Percentiles rank a stretch among this genome's conserved stretches.
Conservation (phyloP, 306 rosid species). For the Sophora flavescens region DNA sequence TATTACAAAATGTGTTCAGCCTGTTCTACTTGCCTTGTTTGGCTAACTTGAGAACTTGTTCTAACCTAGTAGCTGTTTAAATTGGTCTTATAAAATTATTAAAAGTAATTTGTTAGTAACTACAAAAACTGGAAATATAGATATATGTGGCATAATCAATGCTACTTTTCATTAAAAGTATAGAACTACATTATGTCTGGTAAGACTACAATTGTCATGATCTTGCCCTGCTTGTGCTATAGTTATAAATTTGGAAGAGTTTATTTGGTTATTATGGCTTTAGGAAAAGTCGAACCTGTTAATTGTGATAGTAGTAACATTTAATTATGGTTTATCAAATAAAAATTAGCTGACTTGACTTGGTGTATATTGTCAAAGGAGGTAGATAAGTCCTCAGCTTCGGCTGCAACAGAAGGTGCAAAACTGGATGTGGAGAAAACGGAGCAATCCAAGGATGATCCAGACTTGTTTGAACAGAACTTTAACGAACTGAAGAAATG, state of each 20-base stretch:
- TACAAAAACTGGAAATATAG: conserved; percentile 30
- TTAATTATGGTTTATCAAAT: conserved; percentile 32
- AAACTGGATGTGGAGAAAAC: conserved; percentile 52
- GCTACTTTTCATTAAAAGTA: too few relatives aligned
- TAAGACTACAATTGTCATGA: background rate
- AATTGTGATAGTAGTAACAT: conserved; percentile 22
- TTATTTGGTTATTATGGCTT: conserved; percentile 14
- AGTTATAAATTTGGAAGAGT: conserved; percentile 11
- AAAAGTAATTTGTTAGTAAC: conserved; percentile 5
- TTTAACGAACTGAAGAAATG: conserved; percentile 84
- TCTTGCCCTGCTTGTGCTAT: conserved; percentile 32
- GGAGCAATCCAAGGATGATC: conserved; percentile 51
- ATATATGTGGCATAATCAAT: too few relatives aligned
- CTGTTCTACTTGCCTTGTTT: conserved; percentile 11
- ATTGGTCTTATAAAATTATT: background rate
- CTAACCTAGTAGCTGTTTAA: conserved; percentile 8
- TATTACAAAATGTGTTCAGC: background rate
- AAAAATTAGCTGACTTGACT: conserved; percentile 46
- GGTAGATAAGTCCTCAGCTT: conserved; percentile 49
- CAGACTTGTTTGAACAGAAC: conserved; percentile 78
- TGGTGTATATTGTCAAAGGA: conserved; percentile 52
- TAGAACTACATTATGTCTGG: too few relatives aligned
- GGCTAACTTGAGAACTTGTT: conserved; percentile 12
- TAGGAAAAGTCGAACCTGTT: conserved; percentile 15
- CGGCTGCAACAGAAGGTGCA: conserved; percentile 51